Evolutionary conservation across 2,329 filamentous ascomycete species (phyloP).

Genomic region (Colletotrichum sp.): DNA sequence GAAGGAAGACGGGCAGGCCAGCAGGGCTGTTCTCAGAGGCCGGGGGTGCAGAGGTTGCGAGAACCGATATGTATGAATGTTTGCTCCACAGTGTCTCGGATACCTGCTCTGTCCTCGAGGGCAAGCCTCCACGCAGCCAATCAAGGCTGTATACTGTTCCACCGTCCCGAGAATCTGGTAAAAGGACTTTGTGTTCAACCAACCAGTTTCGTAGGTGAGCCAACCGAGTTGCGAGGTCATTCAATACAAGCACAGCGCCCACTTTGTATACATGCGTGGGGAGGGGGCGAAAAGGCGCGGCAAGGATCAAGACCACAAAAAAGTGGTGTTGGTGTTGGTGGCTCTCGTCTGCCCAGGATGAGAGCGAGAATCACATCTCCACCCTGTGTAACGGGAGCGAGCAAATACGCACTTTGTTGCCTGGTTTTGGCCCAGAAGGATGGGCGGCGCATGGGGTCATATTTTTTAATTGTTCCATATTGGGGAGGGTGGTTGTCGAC

Average conservation of each 20-base stretch:
- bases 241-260: not conserved
- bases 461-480: not conserved
- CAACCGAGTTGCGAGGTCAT: not conserved
- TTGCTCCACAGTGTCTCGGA: conserved; percentile 15
- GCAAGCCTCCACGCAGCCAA: not conserved
- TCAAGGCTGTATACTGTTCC: not conserved
- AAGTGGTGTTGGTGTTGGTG: not conserved
- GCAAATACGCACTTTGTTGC: not conserved
- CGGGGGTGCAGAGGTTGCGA: not conserved
- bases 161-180: conserved; percentile 1
- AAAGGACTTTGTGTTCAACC: not conserved
- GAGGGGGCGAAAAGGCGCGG: not conserved
- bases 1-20: not conserved
- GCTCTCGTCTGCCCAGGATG: not conserved
- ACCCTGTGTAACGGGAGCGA: not conserved
- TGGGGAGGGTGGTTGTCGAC: not conserved
- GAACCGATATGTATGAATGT: conserved; percentile 7
- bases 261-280: not conserved
- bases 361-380: not conserved
- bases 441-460: not conserved
- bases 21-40: not conserved
- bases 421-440: not conserved
- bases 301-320: not conserved
- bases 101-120: not conserved
- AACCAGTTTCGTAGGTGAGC: not conserved